A percentile compares a stretch with the other conserved stretches of the same genome.
Conservation (phyloP, 805 yeast species). For the Vanderwaltozyma verrucispora region DNA sequence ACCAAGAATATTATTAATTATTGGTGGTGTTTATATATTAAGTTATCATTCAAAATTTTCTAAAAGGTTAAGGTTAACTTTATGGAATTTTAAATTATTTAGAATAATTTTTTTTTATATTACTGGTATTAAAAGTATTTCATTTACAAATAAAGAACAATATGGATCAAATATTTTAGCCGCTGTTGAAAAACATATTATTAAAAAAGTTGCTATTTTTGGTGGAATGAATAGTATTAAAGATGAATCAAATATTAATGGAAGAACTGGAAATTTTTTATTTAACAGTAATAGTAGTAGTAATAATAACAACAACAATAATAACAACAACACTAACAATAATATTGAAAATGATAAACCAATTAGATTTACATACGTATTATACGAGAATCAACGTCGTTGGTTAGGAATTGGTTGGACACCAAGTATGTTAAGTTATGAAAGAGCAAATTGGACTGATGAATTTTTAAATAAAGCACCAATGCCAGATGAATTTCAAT, state of each 20-base stretch:
- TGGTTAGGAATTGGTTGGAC: constrained; percentile 99
- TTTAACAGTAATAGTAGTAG: too few species aligned
- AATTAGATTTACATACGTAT: constrained; percentile 70
- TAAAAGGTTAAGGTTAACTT: constrained; percentile 65
- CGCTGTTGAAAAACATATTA: constrained; percentile 29
- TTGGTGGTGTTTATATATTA: constrained; percentile 48
- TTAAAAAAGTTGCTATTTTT: background rate
- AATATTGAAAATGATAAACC: background rate
- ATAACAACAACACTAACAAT: background rate
- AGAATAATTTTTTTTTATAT: constrained; percentile 7
- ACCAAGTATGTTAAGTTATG: constrained; percentile 80
- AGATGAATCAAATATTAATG: background rate
- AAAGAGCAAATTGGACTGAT: constrained; percentile 94
- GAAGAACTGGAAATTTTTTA: too few species aligned
- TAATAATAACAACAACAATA: too few species aligned
- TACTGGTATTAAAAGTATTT: background rate
- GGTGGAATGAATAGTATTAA: background rate
- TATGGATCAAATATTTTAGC: constrained; percentile 38
- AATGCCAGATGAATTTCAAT: constrained; percentile 65
- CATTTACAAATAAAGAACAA: constrained; percentile 29
- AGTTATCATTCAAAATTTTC: constrained; percentile 84
- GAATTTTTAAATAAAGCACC: constrained; percentile 84
- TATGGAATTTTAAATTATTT: constrained; percentile 70
- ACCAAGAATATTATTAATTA: constrained; percentile 55
- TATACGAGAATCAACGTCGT: constrained; percentile 89